Base-by-base conservation (phyloP, 148 eudicot genomes). In the Spergularia bocconei region DNA sequence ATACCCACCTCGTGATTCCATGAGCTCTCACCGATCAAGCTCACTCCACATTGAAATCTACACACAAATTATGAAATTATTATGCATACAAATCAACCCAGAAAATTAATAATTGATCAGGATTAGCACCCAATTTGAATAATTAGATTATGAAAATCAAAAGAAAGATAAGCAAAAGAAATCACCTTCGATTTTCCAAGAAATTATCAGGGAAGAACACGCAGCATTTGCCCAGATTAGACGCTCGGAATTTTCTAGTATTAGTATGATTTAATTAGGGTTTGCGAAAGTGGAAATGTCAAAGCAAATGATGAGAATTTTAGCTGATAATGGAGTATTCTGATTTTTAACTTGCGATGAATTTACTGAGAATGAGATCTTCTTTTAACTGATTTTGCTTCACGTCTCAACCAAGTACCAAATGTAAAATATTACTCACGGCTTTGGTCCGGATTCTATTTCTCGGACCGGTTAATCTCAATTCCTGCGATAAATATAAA, bases 1-100 rank as follows among this genome's bases (percentile, higher is more conserved):
- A 39, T 48, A 23, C 79, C 44, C 67, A 76, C 79, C 79, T 76
- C 33, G 38, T 68, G 79, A 76, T 25, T 70, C 73, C 79, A 76
- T 76, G 20, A 12, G 13, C 5, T 54, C 33, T 20, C 51, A 64
- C 63, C 58, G 14, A 23, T 52, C 62, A 52, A 63, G 67, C 67
- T 76, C 67, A 59, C 54, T 23, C 29, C 23, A 17, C 73, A 53
- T 55, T 5, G 19, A 58, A 59, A 48, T 48, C 73, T 63, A 25
- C 50, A 41, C 36, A 9, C 4, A 60, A 67, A 25, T 52, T 50
- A 23, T 61, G 16, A 48, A 50, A 0, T 20, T 17, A 21, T 12
- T n/a, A 63, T 62, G 12, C 47, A 50, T 19, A 63, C 38, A 55
- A 75, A 38, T 54, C 13, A 56, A 15, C 17, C 17, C 44, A 68